A percentile compares a stretch with the other conserved stretches of the same genome.
phyloP scores from a whole-genome alignment of 768 basidiomycete species.

The Punctularia strigosozonata region DNA sequence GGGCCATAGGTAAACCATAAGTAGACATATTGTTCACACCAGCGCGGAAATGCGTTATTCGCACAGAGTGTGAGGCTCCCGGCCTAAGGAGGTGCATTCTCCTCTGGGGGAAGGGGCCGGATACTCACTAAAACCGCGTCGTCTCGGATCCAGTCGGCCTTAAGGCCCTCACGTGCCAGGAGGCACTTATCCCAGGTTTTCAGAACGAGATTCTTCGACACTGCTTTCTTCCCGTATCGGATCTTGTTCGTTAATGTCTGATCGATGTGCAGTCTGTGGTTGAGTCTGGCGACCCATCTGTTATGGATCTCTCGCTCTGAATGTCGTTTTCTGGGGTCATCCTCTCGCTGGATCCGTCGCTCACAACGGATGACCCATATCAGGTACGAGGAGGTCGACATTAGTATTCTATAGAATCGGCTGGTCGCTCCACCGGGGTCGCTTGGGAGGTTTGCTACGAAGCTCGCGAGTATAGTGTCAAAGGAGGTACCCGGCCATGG shows the following conservation, averaged over 20 bases:
- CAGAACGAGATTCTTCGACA: not conserved
- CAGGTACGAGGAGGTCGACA: no score
- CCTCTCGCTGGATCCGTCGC: no score
- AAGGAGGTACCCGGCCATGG: not conserved
- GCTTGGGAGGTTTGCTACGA: not conserved
- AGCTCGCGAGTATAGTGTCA: not conserved
- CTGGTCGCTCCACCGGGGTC: not conserved
- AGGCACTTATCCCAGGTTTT: slow-evolving; percentile 1
- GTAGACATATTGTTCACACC: no score
- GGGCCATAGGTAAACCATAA: no score
- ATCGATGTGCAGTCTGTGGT: not conserved
- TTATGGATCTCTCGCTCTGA: not conserved
- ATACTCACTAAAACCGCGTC: slow-evolving; percentile 5
- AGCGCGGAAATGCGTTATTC: no score
- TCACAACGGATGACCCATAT: no score
- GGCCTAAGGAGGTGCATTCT: not conserved
- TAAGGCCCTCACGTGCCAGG: not conserved
- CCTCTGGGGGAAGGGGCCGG: not conserved
- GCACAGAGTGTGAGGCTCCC: not conserved
- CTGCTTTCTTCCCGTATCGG: not conserved
- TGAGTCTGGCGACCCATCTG: not conserved
- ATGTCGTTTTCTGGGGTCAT: no score
- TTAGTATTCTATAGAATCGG: no score
- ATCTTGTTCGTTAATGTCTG: not conserved
- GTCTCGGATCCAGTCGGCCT: not conserved